Evolutionary conservation across 2,329 filamentous ascomycete species (phyloP).

Genomic region (Trichophyton verrucosum): DNA sequence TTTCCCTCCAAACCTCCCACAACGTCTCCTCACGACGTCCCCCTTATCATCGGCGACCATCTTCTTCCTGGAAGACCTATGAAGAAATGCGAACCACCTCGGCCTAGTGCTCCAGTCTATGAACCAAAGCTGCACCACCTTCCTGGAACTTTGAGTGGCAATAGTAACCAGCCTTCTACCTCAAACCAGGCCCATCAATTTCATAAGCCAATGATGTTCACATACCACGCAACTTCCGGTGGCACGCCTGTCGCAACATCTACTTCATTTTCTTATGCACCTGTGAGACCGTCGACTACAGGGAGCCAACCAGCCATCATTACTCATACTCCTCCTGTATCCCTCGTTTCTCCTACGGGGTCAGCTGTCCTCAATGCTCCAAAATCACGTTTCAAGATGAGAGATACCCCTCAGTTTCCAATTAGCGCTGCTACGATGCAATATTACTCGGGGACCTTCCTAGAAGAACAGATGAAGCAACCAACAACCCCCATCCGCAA

Average conservation of each 20-base stretch:
- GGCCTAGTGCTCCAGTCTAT: neutral
- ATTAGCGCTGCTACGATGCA: conserved; percentile 13
- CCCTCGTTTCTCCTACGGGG: neutral
- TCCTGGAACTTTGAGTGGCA: neutral
- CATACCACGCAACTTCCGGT: neutral
- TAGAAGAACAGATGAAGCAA: neutral
- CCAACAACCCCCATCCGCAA: neutral
- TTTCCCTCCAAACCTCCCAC: neutral
- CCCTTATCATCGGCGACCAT: conserved; percentile 15
- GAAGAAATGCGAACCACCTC: neutral
- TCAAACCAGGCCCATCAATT: neutral
- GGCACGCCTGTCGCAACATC: neutral
- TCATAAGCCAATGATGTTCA: neutral
- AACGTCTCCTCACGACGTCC: neutral
- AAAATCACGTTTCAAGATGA: conserved; percentile 8
- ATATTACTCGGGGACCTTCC: conserved; percentile 7
- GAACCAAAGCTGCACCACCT: neutral
- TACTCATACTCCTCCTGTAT: neutral
- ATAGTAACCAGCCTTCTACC: neutral
- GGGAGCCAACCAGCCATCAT: neutral
- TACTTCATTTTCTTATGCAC: neutral
- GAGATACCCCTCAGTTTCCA: conserved; percentile 10
- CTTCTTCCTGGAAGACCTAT: conserved; percentile 15
- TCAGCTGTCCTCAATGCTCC: neutral
- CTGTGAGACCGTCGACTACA: no score